These are phyloP conservation scores for Penicillium odoratum DNA, from an alignment of 495 filamentous ascomycete species.

Conservation along the genomic window DNA sequence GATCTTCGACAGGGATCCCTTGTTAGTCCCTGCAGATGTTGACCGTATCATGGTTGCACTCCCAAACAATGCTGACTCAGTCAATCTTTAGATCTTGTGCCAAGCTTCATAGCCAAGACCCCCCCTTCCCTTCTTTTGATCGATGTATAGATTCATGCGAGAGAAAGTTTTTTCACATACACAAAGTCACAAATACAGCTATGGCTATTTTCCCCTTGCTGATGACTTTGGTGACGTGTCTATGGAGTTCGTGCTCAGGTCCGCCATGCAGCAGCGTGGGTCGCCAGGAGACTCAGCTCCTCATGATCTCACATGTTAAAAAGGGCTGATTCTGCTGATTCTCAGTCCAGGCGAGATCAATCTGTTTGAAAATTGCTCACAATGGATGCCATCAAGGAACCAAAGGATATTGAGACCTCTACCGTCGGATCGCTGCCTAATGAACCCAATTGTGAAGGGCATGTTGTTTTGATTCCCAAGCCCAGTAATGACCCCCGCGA, in stretches of 20 bases:
- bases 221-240: neutral
- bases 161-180: too few species aligned
- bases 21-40: too few species aligned
- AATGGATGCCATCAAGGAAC: slow-evolving; percentile 12
- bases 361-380: neutral
- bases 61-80: too few species aligned
- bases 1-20: too few species aligned
- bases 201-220: neutral
- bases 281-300: neutral
- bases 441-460: slow-evolving; percentile 4
- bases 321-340: neutral
- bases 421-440: neutral
- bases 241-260: neutral
- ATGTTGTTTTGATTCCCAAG: slow-evolving; percentile 47
- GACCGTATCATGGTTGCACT: too few species aligned
- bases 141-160: too few species aligned
- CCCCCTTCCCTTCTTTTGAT: too few species aligned
- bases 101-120: slow-evolving; percentile 2
- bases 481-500: slow-evolving; percentile 48
- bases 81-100: neutral
- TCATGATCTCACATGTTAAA: neutral
- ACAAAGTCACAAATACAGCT: too few species aligned
- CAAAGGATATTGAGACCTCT: slow-evolving; percentile 13
- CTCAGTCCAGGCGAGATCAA: neutral
- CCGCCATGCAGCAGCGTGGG: neutral